Percentiles rank a stretch among this genome's conserved stretches.
phyloP scores from a whole-genome alignment of 1,139 yeast genomes.

The Diutina sp. region DNA sequence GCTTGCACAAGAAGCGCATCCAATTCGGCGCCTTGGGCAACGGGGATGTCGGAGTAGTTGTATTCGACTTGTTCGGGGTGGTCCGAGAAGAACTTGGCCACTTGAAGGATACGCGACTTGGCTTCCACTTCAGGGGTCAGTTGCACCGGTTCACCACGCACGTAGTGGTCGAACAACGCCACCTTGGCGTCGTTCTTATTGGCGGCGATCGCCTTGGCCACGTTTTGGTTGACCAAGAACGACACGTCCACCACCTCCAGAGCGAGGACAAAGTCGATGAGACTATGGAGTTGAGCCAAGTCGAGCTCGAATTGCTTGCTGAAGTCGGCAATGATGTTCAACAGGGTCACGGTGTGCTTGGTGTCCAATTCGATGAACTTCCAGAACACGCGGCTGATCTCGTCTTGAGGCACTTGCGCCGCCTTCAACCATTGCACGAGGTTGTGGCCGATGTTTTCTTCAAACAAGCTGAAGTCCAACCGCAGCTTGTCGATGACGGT shows the following conservation, averaged over 20 bases:
- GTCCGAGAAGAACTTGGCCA: constrained; percentile 24
- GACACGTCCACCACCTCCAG: constrained; percentile 33
- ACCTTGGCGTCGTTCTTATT: constrained; percentile 14
- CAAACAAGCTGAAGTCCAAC: constrained; percentile 22
- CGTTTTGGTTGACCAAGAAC: constrained; percentile 29
- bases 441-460: constrained; percentile 23
- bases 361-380: constrained; percentile 24
- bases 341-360: constrained; percentile 16
- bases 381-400: constrained; percentile 24
- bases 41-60: constrained; percentile 27
- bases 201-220: constrained; percentile 17
- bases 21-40: constrained; percentile 21
- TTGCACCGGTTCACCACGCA: constrained; percentile 21
- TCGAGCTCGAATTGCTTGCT: constrained; percentile 14
- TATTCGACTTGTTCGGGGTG: constrained; percentile 14
- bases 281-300: constrained; percentile 17
- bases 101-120: constrained; percentile 29
- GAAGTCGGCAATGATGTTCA: constrained; percentile 23
- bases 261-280: constrained; percentile 24
- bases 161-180: constrained; percentile 19
- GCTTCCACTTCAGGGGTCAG: constrained; percentile 12
- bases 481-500: constrained; percentile 18
- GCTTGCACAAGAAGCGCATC: constrained; percentile 31
- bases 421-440: constrained; percentile 24
- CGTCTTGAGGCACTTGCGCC: constrained; percentile 17